Base-by-base conservation (phyloP, 768 basidiomycete genomes). In the Boletus pseudo-olivaceus region DNA sequence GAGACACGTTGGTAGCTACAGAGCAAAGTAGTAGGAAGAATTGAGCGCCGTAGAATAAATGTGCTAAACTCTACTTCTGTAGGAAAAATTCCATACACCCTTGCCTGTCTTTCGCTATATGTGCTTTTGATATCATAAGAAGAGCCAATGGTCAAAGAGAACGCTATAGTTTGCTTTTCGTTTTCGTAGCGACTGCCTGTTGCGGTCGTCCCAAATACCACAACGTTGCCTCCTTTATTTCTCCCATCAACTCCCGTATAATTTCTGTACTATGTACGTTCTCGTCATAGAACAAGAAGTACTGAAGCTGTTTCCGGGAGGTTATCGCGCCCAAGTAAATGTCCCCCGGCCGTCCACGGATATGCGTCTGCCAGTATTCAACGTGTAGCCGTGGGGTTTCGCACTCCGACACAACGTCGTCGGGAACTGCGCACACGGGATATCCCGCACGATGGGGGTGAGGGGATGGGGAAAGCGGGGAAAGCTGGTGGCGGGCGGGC, bases 221-320 rank as follows among this genome's bases (percentile, higher is more conserved):
- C 19, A 62, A 35, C 4, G 64, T 57, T 1, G 71, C 75, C 12
- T 60, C 55, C 37, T 64, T 68, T 3, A 79, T 67, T 55, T 82
- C 78, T 3, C 65, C 59, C 41, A 81, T 51, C 75, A 77, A 79
- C 63, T 79, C 79, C 14, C 61, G 56, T 26, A 78, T 67, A 4
- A 72, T 51, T 6, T 59, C 67, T 11, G 66, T 59, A 1, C 73
- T 64, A 47, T 75, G 79, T 3, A 76, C 74, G 57, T 79, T 77
- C 30, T 62, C 67, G 58, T 82, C 81, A 62, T 67, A 76, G 61
- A 55, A 75, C 19, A 69, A n/a, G 20, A 62, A 51, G 26, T 79
- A 49, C 11, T 61, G 57, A 29, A 82, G 60, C 41, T 73, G 62
- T 20, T 70, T 57, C 7, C 61, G 62, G 5, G 62, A 62, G 8